Evolutionary conservation across 257 asterid genomes (phyloP).

Genomic region (Lycium barbarum): DNA sequence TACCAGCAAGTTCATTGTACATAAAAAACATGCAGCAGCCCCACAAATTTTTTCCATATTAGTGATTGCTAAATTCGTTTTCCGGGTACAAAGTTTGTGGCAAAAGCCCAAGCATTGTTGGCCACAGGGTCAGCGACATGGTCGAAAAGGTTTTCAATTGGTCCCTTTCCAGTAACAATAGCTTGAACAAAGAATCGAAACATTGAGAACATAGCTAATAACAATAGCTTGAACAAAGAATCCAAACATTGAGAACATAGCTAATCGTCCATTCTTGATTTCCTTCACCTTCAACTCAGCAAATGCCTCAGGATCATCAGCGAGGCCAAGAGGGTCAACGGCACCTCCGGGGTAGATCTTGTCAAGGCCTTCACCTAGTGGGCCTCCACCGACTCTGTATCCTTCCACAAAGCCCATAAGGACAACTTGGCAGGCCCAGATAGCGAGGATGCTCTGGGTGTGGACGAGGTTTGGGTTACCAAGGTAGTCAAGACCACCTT

Average conservation of each 20-base stretch:
- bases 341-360: conserved; percentile 84
- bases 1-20: not conserved
- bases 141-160: conserved; percentile 71
- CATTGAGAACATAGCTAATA: too few relatives aligned
- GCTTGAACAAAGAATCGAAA: conserved; percentile 93
- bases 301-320: conserved; percentile 62
- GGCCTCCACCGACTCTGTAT: conserved; percentile 90
- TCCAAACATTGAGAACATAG: conserved; percentile 74
- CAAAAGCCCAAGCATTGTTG: conserved; percentile 90
- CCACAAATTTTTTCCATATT: not conserved
- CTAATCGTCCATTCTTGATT: conserved; percentile 74
- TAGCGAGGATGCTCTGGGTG: conserved; percentile 88
- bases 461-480: conserved; percentile 91
- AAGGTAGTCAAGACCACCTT: conserved; percentile 83
- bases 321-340: conserved; percentile 77
- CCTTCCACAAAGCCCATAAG: conserved; percentile 85
- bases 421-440: conserved; percentile 85
- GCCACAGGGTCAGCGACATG: conserved; percentile 85
- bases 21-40: not conserved
- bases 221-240: conserved; percentile 84
- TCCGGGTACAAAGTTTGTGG: conserved; percentile 86
- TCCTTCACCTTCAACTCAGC: conserved; percentile 68
- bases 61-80: conserved; percentile 45
- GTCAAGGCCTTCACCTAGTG: conserved; percentile 86
- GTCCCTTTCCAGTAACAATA: conserved; percentile 86